Percentiles rank a stretch among this genome's conserved stretches.
These are phyloP conservation scores for Euphorbia lathyris DNA, from an alignment of 345 rosid species.

Conservation along the genomic window DNA sequence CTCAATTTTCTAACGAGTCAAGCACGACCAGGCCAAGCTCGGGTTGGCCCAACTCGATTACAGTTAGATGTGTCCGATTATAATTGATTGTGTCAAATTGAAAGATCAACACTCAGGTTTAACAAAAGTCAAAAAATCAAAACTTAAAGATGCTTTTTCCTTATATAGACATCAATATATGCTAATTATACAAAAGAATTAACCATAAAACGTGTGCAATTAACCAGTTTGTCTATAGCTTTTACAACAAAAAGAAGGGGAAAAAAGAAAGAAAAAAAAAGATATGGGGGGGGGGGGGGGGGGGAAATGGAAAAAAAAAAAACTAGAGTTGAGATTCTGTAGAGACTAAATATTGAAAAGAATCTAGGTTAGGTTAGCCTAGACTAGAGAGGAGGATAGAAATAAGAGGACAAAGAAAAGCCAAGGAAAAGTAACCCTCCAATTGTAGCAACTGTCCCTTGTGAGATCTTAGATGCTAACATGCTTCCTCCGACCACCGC, in stretches of 20 bases:
- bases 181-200: slow-evolving; percentile 21
- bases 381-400: slow-evolving; percentile 83
- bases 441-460: slow-evolving; percentile 82
- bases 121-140: neutral
- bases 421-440: slow-evolving; percentile 95
- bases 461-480: slow-evolving; percentile 93
- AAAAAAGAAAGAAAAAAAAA: neutral
- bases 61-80: too few species aligned
- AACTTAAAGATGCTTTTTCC: neutral
- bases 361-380: slow-evolving; percentile 29
- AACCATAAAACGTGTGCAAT: neutral
- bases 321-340: neutral
- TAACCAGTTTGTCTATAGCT: neutral
- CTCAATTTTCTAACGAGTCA: too few species aligned
- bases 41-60: too few species aligned
- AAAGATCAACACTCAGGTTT: too few species aligned
- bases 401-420: slow-evolving; percentile 87
- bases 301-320: neutral
- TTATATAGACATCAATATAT: neutral
- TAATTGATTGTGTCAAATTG: too few species aligned
- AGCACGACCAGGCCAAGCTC: too few species aligned
- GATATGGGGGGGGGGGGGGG: too few species aligned
- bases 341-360: slow-evolving; percentile 10
- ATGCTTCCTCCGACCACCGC: slow-evolving; percentile 99
- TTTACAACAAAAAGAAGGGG: neutral